These are phyloP conservation scores for Drechmeria coniospora DNA, from an alignment of 2,329 filamentous ascomycete genomes.

Conservation along the genomic window DNA sequence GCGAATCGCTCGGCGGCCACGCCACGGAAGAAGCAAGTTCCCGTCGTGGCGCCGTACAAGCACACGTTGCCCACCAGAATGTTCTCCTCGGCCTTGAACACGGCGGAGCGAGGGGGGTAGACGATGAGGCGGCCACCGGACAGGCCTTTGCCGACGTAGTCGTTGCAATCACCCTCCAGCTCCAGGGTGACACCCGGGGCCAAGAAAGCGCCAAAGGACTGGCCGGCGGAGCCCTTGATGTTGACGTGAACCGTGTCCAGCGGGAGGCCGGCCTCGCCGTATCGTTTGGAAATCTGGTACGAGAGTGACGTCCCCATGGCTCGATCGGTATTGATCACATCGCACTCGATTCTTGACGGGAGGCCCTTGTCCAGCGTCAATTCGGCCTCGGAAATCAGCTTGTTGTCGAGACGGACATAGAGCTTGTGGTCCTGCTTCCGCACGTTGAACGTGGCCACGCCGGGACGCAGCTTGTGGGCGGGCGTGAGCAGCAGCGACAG, in stretches of 20 bases:
- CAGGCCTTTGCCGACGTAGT: slow-evolving; percentile 92
- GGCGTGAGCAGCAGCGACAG: slow-evolving; percentile 85
- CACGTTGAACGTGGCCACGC: slow-evolving; percentile 92
- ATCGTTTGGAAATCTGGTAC: slow-evolving; percentile 88
- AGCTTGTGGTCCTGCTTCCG: slow-evolving; percentile 94
- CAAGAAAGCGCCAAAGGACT: slow-evolving; percentile 90
- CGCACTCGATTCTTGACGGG: slow-evolving; percentile 84
- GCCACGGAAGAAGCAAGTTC: slow-evolving; percentile 93
- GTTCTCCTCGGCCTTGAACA: slow-evolving; percentile 95
- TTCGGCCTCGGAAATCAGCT: slow-evolving; percentile 90
- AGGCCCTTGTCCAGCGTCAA: slow-evolving; percentile 87
- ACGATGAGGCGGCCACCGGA: slow-evolving; percentile 87
- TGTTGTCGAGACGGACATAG: slow-evolving; percentile 88
- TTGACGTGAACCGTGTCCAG: slow-evolving; percentile 92
- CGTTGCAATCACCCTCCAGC: slow-evolving; percentile 89
- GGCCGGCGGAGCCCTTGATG: slow-evolving; percentile 89
- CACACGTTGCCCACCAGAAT: slow-evolving; percentile 88
- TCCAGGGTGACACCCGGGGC: slow-evolving; percentile 88
- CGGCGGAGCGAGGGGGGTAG: slow-evolving; percentile 77
- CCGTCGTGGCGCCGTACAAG: slow-evolving; percentile 82
- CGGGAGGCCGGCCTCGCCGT: slow-evolving; percentile 76
- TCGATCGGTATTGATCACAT: slow-evolving; percentile 92
- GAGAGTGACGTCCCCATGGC: slow-evolving; percentile 86
- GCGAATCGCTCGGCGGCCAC: slow-evolving; percentile 92
- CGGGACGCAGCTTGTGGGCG: slow-evolving; percentile 86